These are phyloP conservation scores for Oryza nivara DNA, from an alignment of 176 grass and related monocot species.

Conservation along the genomic window DNA sequence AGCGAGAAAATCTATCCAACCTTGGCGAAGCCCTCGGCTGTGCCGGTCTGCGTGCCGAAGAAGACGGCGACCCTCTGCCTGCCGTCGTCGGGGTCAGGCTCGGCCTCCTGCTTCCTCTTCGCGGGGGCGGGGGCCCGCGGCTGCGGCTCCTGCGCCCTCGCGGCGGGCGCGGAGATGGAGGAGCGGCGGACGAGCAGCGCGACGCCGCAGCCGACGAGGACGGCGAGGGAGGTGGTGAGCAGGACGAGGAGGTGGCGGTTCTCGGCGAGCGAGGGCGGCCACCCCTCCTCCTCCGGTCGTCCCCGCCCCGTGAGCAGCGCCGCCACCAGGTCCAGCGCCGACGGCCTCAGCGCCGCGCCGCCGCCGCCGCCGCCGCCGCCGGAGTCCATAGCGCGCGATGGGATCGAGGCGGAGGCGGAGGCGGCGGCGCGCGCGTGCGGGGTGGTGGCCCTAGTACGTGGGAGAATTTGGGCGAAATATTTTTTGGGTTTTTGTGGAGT, in stretches of 20 bases:
- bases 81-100: constrained; percentile 65
- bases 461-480: no score
- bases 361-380: not conserved
- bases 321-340: constrained; percentile 73
- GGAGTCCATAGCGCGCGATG: constrained; percentile 55
- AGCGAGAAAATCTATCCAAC: constrained; percentile 19
- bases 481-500: no score
- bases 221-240: constrained; percentile 67
- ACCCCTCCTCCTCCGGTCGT: not conserved
- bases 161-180: not conserved
- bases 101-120: constrained; percentile 22
- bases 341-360: constrained; percentile 39
- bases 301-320: constrained; percentile 67
- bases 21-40: constrained; percentile 90
- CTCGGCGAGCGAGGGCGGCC: constrained; percentile 32
- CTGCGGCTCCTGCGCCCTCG: not conserved
- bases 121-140: not conserved
- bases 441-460: not conserved
- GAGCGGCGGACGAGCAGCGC: constrained; percentile 71
- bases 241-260: constrained; percentile 55
- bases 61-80: constrained; percentile 71
- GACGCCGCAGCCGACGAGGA: constrained; percentile 76
- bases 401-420: constrained; percentile 34
- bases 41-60: constrained; percentile 96
- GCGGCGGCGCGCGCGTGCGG: not conserved